Conservation (phyloP, 148 eudicot genomes). For the Beta vulgaris region DNA sequence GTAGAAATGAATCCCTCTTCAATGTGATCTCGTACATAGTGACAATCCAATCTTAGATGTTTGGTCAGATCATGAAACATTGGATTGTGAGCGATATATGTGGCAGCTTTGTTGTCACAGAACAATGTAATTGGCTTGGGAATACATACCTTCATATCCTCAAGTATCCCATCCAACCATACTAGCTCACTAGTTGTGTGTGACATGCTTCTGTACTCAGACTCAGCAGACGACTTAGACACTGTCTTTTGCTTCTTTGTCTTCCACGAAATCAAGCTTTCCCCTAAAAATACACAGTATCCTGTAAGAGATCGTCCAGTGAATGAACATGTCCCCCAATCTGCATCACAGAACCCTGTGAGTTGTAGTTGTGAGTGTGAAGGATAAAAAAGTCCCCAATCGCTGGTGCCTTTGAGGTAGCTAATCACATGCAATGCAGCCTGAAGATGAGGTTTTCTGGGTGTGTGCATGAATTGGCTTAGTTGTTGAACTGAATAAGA, state of each 20-base stretch:
- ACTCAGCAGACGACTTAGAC: background rate
- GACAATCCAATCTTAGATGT: no score
- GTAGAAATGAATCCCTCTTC: no score
- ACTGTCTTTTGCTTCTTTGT: background rate
- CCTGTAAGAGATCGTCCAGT: background rate
- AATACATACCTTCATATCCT: background rate
- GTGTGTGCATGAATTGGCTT: background rate
- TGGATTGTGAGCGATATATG: no score
- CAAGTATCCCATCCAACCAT: background rate
- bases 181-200: background rate
- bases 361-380: no score
- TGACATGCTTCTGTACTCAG: background rate
- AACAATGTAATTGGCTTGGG: background rate
- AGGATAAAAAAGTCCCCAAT: background rate
- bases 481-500: background rate
- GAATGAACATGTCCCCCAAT: background rate
- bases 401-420: background rate
- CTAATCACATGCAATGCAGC: background rate
- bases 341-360: background rate
- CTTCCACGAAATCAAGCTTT: background rate
- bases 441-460: background rate
- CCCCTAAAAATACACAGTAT: conserved; percentile 1
- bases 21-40: no score
- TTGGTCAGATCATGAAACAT: no score
- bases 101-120: background rate